Conservation (phyloP, 1,139 yeast genomes). For the Yamadazyma triangularis region DNA sequence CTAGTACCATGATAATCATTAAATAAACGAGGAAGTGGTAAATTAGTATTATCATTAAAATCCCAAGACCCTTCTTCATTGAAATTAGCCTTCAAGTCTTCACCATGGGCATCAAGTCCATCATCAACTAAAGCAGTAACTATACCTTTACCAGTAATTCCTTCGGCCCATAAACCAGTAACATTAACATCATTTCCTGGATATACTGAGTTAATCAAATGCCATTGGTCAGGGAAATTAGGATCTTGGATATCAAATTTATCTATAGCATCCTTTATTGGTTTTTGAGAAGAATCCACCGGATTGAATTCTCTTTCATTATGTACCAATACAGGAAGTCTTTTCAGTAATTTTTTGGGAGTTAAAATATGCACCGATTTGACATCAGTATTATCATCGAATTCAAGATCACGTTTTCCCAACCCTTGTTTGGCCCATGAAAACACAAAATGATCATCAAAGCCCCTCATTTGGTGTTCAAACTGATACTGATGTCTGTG, state of each 20-base stretch:
- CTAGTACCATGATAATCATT: constrained; percentile 96
- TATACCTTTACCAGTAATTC: constrained; percentile 75
- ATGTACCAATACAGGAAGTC: constrained; percentile 40
- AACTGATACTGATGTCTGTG: constrained; percentile 35
- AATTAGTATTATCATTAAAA: constrained; percentile 68
- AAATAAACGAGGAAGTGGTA: constrained; percentile 75
- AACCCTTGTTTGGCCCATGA: constrained; percentile 41
- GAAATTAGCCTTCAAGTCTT: constrained; percentile 69
- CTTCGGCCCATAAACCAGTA: constrained; percentile 78
- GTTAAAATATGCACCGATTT: constrained; percentile 48
- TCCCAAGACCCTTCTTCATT: constrained; percentile 84
- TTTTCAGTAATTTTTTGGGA: constrained; percentile 42
- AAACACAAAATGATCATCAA: constrained; percentile 59
- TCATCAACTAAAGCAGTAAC: constrained; percentile 92
- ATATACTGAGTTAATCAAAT: constrained; percentile 62
- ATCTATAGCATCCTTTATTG: constrained; percentile 41
- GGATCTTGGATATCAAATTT: constrained; percentile 75
- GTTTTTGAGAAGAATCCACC: constrained; percentile 46
- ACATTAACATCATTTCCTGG: constrained; percentile 89
- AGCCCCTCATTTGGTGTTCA: constrained; percentile 58
- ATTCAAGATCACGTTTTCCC: constrained; percentile 22
- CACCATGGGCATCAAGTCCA: constrained; percentile 79
- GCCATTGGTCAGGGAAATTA: constrained; percentile 82
- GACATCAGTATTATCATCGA: constrained; percentile 30
- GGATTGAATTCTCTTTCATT: constrained; percentile 14